These are phyloP conservation scores for Neurospora sp. DNA, from an alignment of 495 filamentous ascomycete genomes.

Conservation along the genomic window DNA sequence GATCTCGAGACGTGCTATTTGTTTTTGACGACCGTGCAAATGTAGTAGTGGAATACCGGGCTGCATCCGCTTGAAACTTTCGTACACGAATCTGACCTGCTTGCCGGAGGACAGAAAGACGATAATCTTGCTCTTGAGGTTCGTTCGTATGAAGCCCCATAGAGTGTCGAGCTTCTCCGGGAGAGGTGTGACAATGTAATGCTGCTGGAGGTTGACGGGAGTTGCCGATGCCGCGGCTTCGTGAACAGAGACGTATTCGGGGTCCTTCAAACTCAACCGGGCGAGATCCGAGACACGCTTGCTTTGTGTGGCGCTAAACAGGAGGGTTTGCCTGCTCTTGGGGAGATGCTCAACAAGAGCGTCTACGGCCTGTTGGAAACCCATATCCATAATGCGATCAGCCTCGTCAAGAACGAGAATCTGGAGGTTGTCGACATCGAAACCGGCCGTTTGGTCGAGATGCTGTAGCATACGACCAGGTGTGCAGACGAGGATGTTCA, in stretches of 20 bases:
- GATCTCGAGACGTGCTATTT: constrained; percentile 74
- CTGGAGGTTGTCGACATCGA: constrained; percentile 83
- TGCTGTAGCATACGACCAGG: constrained; percentile 94
- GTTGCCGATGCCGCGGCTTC: constrained; percentile 74
- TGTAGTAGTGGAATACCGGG: constrained; percentile 93
- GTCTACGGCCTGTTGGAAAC: constrained; percentile 84
- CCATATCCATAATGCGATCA: constrained; percentile 96
- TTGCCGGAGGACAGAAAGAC: constrained; percentile 93
- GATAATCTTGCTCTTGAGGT: constrained; percentile 83
- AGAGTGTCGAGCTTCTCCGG: constrained; percentile 83
- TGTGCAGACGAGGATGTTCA: constrained; percentile 98
- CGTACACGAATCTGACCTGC: constrained; percentile 91
- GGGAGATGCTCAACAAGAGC: constrained; percentile 91
- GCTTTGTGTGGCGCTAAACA: constrained; percentile 95
- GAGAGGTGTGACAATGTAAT: constrained; percentile 77
- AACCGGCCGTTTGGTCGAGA: constrained; percentile 82
- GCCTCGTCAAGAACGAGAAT: constrained; percentile 94
- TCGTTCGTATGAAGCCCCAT: constrained; percentile 81
- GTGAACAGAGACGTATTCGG: constrained; percentile 92
- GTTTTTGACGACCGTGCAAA: constrained; percentile 90
- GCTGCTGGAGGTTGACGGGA: constrained; percentile 74
- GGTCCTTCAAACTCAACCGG: constrained; percentile 73
- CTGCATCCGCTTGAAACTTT: constrained; percentile 85
- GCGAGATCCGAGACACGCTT: constrained; percentile 89
- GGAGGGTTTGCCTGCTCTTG: constrained; percentile 73